Base-by-base conservation (phyloP, 495 filamentous ascomycete genomes). In the Podospora fimiseda region DNA sequence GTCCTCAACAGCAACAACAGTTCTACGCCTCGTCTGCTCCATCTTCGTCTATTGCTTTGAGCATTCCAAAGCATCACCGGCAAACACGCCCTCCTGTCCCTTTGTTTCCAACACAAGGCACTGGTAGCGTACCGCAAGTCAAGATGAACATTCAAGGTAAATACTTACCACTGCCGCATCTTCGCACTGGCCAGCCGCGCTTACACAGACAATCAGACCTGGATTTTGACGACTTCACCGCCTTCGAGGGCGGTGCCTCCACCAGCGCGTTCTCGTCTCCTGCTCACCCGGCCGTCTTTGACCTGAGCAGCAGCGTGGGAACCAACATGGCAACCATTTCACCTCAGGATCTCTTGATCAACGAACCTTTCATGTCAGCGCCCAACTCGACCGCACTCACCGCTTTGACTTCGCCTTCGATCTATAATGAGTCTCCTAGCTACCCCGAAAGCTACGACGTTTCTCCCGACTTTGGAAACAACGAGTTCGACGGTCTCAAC, bases 361-460 rank as follows among this genome's bases (percentile, higher is more conserved):
- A 67, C 47, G 86, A 89, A 54, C 73, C 77, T 15, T 74, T 74
- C 60, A 71, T 76, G 60, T 93, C 90, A 50, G 83, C 89, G 23
- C 89, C 90, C 37, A 88, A 89, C 49, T 95, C 91, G 0, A 75
- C 85, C 38, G 82, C 89, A 13, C 86, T 90, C 63, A 94, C 90
- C 6, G 84, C 90, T 53, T 60, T 96, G 59, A 93, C 90, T 50
- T 94, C 91, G 48, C 91, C 88, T 24, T 84, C 81, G 16, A 76
- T 87, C 19, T 81, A 85, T 37, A 83, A 82, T 67, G 87, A 85
- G 52, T 91, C 88, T 33, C 89, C 89, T 16, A 81, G 75, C 33
- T 67, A 77, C 58, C 58, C 75, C 62, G 81, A 87, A 56, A 80
- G 78, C 62, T 88, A 82, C 54, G 83, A 93, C 52, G 80, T 85